Evolutionary conservation across 768 basidiomycete species (phyloP), one percentile per base, ranked within the genome.

Genomic region (Vararia minispora): DNA sequence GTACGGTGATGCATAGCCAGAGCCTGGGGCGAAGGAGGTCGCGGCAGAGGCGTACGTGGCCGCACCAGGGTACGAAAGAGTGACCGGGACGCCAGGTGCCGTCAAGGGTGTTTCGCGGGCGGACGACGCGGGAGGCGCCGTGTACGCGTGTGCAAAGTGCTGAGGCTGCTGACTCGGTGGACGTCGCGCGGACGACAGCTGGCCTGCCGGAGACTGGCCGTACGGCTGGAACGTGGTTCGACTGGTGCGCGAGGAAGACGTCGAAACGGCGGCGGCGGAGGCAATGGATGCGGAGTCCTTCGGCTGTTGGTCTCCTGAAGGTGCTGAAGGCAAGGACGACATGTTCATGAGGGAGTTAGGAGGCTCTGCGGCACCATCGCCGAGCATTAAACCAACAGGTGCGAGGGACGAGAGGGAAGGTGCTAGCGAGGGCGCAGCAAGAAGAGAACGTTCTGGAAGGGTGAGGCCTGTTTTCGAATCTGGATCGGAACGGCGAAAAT

Each of bases 11-110:
- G n/a, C n/a, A n/a, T n/a, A n/a, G 13, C 45, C 45, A 17, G 52
- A 45, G 28, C n/a, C n/a, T n/a, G 44, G 48, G 7, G 48, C 42
- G 42, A 46, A 55, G 10, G 53, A 52, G 37, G 50, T 49, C 30
- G 53, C 37, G 16, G 53, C 51, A 31, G 49, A 55, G 13, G 39
- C 16, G 40, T 41, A 52, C 11, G 51, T 43, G 28, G 53, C 46
- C 2, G 51, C 53, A 24, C n/a, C n/a, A n/a, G n/a, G n/a, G n/a
- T n/a, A n/a, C n/a, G n/a, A n/a, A n/a, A n/a, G n/a, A n/a, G n/a
- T n/a, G n/a, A n/a, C n/a, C n/a, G n/a, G n/a, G n/a, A n/a, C n/a
- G n/a, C n/a, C n/a, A n/a, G n/a, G n/a, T n/a, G n/a, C n/a, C n/a
- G n/a, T n/a, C n/a, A n/a, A n/a, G n/a, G n/a, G n/a, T n/a, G n/a